Evolutionary conservation across 306 rosid genomes (phyloP), one percentile per base, ranked within the genome.

Genomic region (Leucaena leucocephala): DNA sequence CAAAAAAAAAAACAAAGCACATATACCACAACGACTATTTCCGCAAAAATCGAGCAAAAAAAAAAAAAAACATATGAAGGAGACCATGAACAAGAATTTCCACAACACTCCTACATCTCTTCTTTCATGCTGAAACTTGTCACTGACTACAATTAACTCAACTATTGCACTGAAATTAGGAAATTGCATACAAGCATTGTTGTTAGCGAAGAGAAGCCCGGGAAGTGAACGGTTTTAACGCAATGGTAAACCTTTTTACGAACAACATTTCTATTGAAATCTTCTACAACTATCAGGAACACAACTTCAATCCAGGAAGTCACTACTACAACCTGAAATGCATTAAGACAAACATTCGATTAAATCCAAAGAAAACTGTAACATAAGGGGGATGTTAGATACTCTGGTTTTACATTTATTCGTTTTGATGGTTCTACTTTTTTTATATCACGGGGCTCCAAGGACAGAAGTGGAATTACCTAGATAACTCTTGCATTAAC

Each of bases 231-330:
- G 22, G 52, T 16, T 72, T 22, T 64, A 15, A 8, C 36, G 64
- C 48, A 77, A 6, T 7, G 12, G 22, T 13, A 50, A 38, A 45
- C 45, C 71, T 72, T 58, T 71, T 50, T 33, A 64, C 75, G 35
- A 58, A 46, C 55, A 46, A 39, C 36, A 42, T 14, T 63, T 82
- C 52, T 59, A 78, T 52, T 75, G 57, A 9, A 21, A 72, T 78
- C 79, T 8, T 44, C 7, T 48, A 21, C 55, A 57, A 58, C 71
- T 44, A 38, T 52, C 84, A 62, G 66, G 36, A 69, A 11, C 59
- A 15, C 59, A 68, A 66, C 62, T 49, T 50, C 12, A 22, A 15
- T 50, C 63, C 34, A 49, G 11, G 17, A 12, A 50, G 21, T 35
- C 34, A 52, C 49, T 10, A 4, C 57, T 11, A 35, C 48, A 52